Percentiles rank a stretch among this genome's conserved stretches.
Evolutionary conservation across 805 yeast species (phyloP).

Genomic region (Sporopachydermia lactativora): DNA sequence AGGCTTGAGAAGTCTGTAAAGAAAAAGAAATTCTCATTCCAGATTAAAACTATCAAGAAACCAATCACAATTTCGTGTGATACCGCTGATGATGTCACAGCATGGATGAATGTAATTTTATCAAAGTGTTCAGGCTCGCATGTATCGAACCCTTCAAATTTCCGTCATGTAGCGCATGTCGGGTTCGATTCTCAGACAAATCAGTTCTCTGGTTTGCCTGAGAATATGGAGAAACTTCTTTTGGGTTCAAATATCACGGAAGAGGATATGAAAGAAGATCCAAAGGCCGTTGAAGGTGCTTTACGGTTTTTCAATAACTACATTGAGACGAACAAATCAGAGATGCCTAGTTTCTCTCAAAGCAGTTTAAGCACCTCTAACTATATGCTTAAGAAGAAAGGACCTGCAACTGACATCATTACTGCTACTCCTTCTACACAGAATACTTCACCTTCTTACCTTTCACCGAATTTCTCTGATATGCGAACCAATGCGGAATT

Average conservation of each 20-base stretch:
- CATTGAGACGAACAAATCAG: conserved; percentile 25
- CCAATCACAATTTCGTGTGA: background rate
- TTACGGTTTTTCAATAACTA: background rate
- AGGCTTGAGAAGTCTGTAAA: background rate
- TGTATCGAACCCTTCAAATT: conserved; percentile 88
- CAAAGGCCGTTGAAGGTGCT: conserved; percentile 48
- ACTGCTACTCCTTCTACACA: background rate
- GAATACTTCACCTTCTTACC: background rate
- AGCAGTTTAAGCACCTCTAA: conserved; percentile 1
- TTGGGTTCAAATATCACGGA: conserved; percentile 78
- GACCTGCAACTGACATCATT: background rate
- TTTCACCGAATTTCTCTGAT: background rate
- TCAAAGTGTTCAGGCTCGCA: conserved; percentile 6
- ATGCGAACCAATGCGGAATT: too few species aligned
- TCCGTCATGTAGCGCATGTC: conserved; percentile 86
- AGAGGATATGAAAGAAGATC: conserved; percentile 81
- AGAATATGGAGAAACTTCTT: conserved; percentile 78
- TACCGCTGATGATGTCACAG: background rate
- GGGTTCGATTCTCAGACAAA: conserved; percentile 64
- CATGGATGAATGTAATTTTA: background rate
- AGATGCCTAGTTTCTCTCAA: conserved; percentile 28
- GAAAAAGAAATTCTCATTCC: background rate
- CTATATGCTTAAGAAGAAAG: background rate
- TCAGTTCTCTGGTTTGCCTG: conserved; percentile 39
- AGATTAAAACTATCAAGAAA: background rate